phyloP scores from a whole-genome alignment of 371 early-diverging fungal genomes.

The Rhizomucor pusillus region DNA sequence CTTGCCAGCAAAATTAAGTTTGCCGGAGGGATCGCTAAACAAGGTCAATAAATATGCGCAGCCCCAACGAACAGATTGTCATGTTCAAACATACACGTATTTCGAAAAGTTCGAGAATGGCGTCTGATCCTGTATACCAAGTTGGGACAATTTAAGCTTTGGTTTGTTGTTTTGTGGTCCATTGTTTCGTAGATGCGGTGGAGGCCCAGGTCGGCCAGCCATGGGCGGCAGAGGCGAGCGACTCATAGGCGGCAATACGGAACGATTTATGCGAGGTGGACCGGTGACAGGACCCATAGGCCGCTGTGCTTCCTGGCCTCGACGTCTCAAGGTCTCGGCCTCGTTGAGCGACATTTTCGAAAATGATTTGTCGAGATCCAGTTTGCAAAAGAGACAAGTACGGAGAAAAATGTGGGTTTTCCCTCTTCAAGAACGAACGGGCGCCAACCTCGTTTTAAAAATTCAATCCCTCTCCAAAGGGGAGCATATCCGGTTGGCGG shows the following conservation, averaged over 20 bases:
- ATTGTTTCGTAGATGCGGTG: constrained; percentile 5
- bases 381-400: constrained; percentile 9
- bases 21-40: constrained; percentile 83
- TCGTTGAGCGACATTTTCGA: constrained; percentile 25
- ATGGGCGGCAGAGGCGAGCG: constrained; percentile 26
- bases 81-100: constrained; percentile 55
- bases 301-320: constrained; percentile 17
- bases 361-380: constrained; percentile 32
- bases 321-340: constrained; percentile 10
- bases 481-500: too few species aligned
- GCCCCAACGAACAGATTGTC: background rate
- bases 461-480: too few species aligned
- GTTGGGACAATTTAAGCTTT: constrained; percentile 33
- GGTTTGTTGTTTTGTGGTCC: constrained; percentile 23
- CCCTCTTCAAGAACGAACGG: too few species aligned
- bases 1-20: constrained; percentile 89
- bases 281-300: constrained; percentile 1
- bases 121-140: constrained; percentile 44
- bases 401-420: background rate
- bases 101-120: constrained; percentile 71
- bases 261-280: constrained; percentile 12
- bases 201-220: constrained; percentile 11
- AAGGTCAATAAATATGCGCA: background rate
- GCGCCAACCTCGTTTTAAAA: too few species aligned
- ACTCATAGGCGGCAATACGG: constrained; percentile 46